A percentile compares a stretch with the other conserved stretches of the same genome.
Conservation (phyloP, 148 eudicot genomes). For the Rheum nobile region DNA sequence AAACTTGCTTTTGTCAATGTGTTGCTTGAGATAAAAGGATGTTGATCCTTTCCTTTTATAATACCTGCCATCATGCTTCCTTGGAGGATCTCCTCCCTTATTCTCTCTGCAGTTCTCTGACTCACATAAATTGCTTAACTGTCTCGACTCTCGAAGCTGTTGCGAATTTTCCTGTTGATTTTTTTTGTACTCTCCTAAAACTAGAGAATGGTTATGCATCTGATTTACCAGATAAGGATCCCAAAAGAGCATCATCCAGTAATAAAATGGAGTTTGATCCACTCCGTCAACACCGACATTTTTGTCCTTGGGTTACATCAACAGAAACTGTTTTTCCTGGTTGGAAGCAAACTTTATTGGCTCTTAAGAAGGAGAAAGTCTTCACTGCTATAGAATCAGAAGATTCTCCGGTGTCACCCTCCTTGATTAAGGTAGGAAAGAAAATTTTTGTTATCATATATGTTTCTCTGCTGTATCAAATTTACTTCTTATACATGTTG, state of each 20-base stretch:
- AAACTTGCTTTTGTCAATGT: neutral
- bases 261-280: conserved; percentile 60
- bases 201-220: neutral
- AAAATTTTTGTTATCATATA: neutral
- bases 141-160: too few relatives aligned
- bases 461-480: neutral
- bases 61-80: neutral
- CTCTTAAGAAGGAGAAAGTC: conserved; percentile 63
- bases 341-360: conserved; percentile 75
- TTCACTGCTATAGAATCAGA: conserved; percentile 31
- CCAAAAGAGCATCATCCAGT: conserved; percentile 14
- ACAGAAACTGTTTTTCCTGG: conserved; percentile 43
- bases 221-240: conserved; percentile 24
- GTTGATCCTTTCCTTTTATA: neutral
- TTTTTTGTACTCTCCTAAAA: neutral
- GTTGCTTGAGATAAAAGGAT: neutral
- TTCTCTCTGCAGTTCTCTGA: neutral
- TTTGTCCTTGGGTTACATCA: conserved; percentile 84
- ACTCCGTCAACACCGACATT: conserved; percentile 71
- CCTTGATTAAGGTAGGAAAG: conserved; percentile 69
- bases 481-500: neutral
- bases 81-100: neutral
- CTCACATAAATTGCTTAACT: neutral
- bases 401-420: conserved; percentile 38
- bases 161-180: too few relatives aligned